A percentile compares a stretch with the other conserved stretches of the same genome.
Conservation (phyloP, 2,329 filamentous ascomycete species). For the Zelopaecilomyces penicillatus region DNA sequence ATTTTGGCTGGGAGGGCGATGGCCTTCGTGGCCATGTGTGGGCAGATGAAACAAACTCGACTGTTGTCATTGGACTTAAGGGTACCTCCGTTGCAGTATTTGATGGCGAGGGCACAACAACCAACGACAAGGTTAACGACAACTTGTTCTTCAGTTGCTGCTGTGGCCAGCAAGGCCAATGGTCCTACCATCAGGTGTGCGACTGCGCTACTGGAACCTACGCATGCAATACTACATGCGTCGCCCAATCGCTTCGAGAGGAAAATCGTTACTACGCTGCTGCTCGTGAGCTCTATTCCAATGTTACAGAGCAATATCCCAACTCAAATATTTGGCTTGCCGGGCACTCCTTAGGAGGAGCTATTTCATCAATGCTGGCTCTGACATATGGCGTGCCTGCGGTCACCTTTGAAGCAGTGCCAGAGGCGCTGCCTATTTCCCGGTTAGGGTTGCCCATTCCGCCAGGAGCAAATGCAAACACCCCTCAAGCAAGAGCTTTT, state of each 20-base stretch:
- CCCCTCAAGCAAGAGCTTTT: conserved; percentile 60
- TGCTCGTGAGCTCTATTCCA: conserved; percentile 80
- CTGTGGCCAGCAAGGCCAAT: conserved; percentile 86
- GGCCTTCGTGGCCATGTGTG: conserved; percentile 89
- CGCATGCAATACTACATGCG: conserved; percentile 86
- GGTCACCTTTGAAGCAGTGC: conserved; percentile 90
- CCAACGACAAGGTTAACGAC: conserved; percentile 95
- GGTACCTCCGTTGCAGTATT: conserved; percentile 86
- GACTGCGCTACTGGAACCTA: conserved; percentile 84
- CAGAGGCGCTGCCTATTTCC: conserved; percentile 77
- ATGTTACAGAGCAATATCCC: conserved; percentile 84
- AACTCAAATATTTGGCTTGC: conserved; percentile 78
- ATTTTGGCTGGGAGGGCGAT: conserved; percentile 89
- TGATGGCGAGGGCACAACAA: conserved; percentile 93
- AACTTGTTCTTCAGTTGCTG: conserved; percentile 98
- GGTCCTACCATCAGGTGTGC: conserved; percentile 85
- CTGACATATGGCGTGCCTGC: conserved; percentile 84
- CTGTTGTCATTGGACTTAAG: conserved; percentile 86
- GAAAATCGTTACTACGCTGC: conserved; percentile 91
- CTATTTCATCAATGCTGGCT: conserved; percentile 79
- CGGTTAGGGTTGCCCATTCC: conserved; percentile 80
- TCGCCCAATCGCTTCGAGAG: conserved; percentile 62
- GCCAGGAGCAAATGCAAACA: conserved; percentile 63
- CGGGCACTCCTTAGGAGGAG: conserved; percentile 86
- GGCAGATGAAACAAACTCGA: conserved; percentile 75